Evolutionary conservation across 306 rosid species (phyloP).

Genomic region (Quercus berberidifolia): DNA sequence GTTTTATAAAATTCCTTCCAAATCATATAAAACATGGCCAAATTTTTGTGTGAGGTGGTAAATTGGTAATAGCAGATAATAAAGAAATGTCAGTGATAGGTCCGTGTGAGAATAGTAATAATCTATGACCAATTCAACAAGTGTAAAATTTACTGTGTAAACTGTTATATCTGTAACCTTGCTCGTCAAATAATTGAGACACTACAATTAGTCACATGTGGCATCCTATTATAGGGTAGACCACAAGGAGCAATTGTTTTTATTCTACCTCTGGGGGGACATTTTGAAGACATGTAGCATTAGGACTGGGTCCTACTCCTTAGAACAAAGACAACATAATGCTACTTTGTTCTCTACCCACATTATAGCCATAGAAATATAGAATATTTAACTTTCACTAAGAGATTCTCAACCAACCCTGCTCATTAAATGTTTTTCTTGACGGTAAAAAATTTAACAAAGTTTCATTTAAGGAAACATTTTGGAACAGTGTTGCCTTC

Average conservation of each 20-base stretch:
- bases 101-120: background rate
- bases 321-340: background rate
- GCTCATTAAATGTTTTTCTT: background rate
- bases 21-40: too few relatives aligned
- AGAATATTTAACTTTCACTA: background rate
- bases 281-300: background rate
- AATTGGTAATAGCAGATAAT: too few relatives aligned
- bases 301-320: background rate
- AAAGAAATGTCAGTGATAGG: too few relatives aligned
- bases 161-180: too few relatives aligned
- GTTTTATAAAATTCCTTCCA: too few relatives aligned
- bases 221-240: too few relatives aligned
- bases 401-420: background rate
- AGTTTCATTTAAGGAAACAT: background rate
- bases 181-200: background rate
- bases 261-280: background rate
- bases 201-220: background rate
- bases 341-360: background rate
- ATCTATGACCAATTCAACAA: background rate
- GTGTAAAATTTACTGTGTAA: too few relatives aligned
- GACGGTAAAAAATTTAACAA: background rate
- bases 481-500: background rate
- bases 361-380: background rate
- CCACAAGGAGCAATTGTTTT: background rate
- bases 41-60: too few relatives aligned